Evolutionary conservation across 2,329 filamentous ascomycete species (phyloP), one percentile per base, ranked within the genome.

Genomic region (Cladosporium sp.): DNA sequence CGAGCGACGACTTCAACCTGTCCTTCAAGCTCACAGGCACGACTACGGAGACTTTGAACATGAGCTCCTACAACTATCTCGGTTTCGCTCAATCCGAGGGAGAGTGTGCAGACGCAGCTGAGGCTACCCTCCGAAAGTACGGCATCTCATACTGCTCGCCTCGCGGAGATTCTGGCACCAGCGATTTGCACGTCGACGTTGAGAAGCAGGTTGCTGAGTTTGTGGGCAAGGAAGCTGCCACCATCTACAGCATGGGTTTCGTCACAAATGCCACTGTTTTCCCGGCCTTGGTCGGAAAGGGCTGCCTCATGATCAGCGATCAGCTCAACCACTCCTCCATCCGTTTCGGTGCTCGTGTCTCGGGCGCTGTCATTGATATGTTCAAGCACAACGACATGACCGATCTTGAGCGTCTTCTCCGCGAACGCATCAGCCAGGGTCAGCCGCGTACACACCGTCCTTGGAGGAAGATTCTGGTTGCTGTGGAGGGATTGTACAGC

Each of bases 61-160:
- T 99, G 90, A 97, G 94, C 82, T 99, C 95, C 1, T 99, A 99
- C 86, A 99, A 99, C 80, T 99, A 99, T 77, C 91, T 99, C 28
- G 95, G 95, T 52, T 99, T 99, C 74, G 95, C 95, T 61, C 95
- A 99, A 79, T 97, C 95, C 0, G 93, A 98, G 71, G 95, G 95
- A 12, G 94, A 95, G 49, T 99, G 95, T 76, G 95, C 95, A 57
- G 94, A 98, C 78, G 90, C 92, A 15, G 92, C 94, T 4, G 95
- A 99, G 81, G 90, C 93, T 57, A 87, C 87, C 57, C 88, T 97
- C 70, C 89, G 87, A 79, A 93, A 90, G 75, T 95, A 96, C 74
- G 93, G 94, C 51, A 87, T 98, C 70, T 91, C 89, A 74, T 86
- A 90, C 71, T 89, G 89, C 77, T 96, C 93, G 77, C 89, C 93